phyloP scores from a whole-genome alignment of 768 basidiomycete genomes.

The Leccinum barrowsii region DNA sequence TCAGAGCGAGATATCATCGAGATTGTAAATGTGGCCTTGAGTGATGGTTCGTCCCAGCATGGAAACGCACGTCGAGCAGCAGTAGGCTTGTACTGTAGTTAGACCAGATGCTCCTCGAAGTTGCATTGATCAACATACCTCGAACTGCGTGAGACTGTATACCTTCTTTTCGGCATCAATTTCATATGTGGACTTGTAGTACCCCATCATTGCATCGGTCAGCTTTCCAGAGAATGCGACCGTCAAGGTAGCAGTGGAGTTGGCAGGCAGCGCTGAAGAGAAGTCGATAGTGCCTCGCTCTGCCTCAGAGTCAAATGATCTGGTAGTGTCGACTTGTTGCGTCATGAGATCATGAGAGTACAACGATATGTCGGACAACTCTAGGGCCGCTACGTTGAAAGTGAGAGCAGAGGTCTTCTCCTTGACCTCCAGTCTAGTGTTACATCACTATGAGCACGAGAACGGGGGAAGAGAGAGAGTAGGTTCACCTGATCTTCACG shows the following conservation, averaged over 20 bases:
- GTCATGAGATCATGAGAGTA: slow-evolving; percentile 51
- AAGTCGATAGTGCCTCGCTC: slow-evolving; percentile 69
- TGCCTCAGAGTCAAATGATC: slow-evolving; percentile 52
- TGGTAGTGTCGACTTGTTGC: slow-evolving; percentile 43
- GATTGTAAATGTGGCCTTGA: slow-evolving; percentile 80
- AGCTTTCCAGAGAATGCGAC: slow-evolving; percentile 69
- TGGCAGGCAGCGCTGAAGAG: slow-evolving; percentile 54
- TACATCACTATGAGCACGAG: neutral
- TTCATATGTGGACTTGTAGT: slow-evolving; percentile 70
- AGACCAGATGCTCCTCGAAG: neutral
- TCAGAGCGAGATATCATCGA: slow-evolving; percentile 76
- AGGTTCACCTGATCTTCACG: slow-evolving; percentile 62
- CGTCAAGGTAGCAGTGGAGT: slow-evolving; percentile 66
- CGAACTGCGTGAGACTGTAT: slow-evolving; percentile 88
- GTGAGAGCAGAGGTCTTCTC: slow-evolving; percentile 57
- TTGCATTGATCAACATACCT: slow-evolving; percentile 38
- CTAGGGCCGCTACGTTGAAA: slow-evolving; percentile 62
- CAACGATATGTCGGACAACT: slow-evolving; percentile 54
- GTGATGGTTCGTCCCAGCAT: slow-evolving; percentile 90
- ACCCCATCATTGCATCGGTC: slow-evolving; percentile 73
- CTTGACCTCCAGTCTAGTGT: slow-evolving; percentile 56
- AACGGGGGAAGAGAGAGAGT: neutral
- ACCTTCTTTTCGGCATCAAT: slow-evolving; percentile 59
- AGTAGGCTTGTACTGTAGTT: slow-evolving; percentile 55
- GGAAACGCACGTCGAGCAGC: slow-evolving; percentile 81